Conservation (phyloP, 176 grass and related monocot species). For the Ampelocalamus luodianensis region DNA sequence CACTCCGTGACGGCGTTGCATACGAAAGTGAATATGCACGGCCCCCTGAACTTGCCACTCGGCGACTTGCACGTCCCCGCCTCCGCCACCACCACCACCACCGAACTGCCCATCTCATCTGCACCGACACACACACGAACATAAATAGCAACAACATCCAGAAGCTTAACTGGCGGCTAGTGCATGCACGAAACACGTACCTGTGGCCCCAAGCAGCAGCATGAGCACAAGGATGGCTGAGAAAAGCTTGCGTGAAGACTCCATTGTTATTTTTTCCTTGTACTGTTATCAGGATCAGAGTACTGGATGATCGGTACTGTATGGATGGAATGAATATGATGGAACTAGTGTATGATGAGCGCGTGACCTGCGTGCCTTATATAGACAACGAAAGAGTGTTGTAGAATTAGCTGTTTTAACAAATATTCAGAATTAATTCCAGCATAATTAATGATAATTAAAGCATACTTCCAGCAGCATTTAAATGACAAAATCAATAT, state of each 20-base stretch:
- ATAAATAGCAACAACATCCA: not conserved
- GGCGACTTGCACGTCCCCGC: constrained; percentile 66
- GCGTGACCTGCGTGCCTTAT: not conserved
- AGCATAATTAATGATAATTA: no score
- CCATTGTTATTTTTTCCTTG: constrained; percentile 1
- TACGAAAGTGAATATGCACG: constrained; percentile 55
- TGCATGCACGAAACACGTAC: not conserved
- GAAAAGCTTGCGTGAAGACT: constrained; percentile 42
- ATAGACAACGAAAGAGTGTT: not conserved
- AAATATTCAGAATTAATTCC: no score
- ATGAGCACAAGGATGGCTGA: constrained; percentile 28
- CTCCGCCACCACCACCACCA: constrained; percentile 58
- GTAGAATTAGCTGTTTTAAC: no score
- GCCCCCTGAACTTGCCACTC: constrained; percentile 72
- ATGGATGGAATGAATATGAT: not conserved
- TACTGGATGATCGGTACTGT: not conserved
- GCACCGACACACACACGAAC: not conserved
- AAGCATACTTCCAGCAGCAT: no score
- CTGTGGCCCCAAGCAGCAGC: constrained; percentile 48
- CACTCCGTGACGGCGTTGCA: constrained; percentile 73
- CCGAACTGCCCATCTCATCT: constrained; percentile 45
- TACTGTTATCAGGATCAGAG: not conserved
- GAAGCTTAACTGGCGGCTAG: no score
- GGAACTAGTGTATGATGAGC: not conserved
- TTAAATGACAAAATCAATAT: no score